A percentile compares a stretch with the other conserved stretches of the same genome.
Evolutionary conservation across 2,329 filamentous ascomycete species (phyloP).

Genomic region (Phialemoniopsis sp.): DNA sequence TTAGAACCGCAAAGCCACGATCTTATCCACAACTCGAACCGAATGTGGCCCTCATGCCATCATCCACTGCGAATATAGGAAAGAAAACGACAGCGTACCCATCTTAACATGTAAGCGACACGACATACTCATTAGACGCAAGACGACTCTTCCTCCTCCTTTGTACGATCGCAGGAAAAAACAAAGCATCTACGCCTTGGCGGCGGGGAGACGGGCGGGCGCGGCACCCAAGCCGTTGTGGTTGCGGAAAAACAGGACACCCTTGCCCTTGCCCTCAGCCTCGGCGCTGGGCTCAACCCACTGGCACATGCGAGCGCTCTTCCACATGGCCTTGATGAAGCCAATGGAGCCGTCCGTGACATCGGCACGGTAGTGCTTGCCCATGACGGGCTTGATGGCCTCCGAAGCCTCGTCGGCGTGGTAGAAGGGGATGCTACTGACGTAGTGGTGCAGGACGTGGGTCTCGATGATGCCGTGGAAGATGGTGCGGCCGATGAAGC

Average conservation of each 20-base stretch:
- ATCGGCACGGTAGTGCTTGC: slow-evolving; percentile 87
- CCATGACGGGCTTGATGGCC: slow-evolving; percentile 75
- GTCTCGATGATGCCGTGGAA: slow-evolving; percentile 96
- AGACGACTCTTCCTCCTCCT: too few species aligned
- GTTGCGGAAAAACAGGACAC: slow-evolving; percentile 94
- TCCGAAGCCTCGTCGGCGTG: slow-evolving; percentile 18
- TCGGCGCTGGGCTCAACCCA: slow-evolving; percentile 93
- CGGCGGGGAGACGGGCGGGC: slow-evolving; percentile 17
- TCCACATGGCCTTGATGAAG: slow-evolving; percentile 82
- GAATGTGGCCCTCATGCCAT: too few species aligned
- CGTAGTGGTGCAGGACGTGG: slow-evolving; percentile 94
- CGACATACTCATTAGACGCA: too few species aligned
- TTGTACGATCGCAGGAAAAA: too few species aligned
- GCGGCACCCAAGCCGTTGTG: slow-evolving; percentile 74
- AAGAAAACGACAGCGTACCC: too few species aligned
- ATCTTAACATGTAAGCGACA: too few species aligned
- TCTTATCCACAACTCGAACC: too few species aligned
- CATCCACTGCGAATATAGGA: too few species aligned
- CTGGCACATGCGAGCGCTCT: slow-evolving; percentile 80
- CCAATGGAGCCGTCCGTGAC: slow-evolving; percentile 71
- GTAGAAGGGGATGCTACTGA: slow-evolving; percentile 74
- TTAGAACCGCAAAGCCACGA: too few species aligned
- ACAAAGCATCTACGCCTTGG: too few species aligned
- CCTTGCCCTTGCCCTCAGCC: slow-evolving; percentile 74
- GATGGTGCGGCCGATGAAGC: slow-evolving; percentile 84